Base-by-base conservation (phyloP, 768 basidiomycete genomes). In the Saitozyma sp. region DNA sequence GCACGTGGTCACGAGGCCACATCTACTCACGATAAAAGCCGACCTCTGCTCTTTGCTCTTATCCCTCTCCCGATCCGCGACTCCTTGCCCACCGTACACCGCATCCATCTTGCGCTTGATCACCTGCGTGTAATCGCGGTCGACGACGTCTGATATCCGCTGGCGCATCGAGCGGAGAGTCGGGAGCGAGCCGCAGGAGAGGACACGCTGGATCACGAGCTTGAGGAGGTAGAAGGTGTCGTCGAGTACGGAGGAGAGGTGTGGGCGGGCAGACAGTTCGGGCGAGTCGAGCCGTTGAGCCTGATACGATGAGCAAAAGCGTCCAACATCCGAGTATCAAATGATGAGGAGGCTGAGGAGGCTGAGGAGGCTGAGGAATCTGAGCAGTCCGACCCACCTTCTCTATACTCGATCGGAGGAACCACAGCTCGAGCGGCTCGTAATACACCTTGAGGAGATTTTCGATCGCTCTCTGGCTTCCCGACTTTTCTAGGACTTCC, bases 171-270 rank as follows among this genome's bases (percentile, higher is more conserved):
- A 82, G 62, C 85, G 82, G 2, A 91, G 83, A 3, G 84, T 85
- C 6, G 77, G 73, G 4, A 86, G 65, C 3, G 88, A 88, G 0
- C 91, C 92, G 0, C 89, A 89, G 0, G 90, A 88, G 16, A 96
- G 75, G 40, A 92, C 80, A 10, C 96, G 86, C 17, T 85, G 83
- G 6, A 93, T 83, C 3, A 94, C 88, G 8, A 87, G 83, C 78
- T 96, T 97, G 62, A 98, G 82, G 61, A 99, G 88, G 80, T 96
- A 99, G 81, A 98, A 99, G 1, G 89, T 89, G 69, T 98, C 96
- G 77, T 99, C 96, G 0, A 82, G 76, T 1, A 77, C 73, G 20
- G 81, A 81, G 0, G 80, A 80, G 37, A 82, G 59, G 62, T 82
- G 55, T 85, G 91, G 46, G 70, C 81, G 50, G 60, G 88, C 84